These are phyloP conservation scores for Lachnellula occidentalis DNA, from an alignment of 2,329 filamentous ascomycete genomes.

Conservation along the genomic window DNA sequence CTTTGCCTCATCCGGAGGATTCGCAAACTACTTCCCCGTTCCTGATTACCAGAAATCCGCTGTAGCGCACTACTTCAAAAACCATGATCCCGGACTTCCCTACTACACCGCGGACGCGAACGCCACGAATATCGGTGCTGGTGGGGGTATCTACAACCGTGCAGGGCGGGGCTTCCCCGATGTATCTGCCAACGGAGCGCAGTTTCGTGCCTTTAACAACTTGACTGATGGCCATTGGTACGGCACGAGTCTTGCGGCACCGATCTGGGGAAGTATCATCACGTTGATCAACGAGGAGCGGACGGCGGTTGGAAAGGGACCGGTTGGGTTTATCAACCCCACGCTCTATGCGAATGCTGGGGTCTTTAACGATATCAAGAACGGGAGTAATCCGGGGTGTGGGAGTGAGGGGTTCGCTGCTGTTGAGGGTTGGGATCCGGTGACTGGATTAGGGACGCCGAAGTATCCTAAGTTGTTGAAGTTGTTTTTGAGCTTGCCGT, in stretches of 20 bases:
- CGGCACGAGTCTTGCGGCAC: slow-evolving; percentile 44
- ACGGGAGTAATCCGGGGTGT: slow-evolving; percentile 31
- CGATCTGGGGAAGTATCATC: slow-evolving; percentile 36
- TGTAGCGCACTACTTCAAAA: slow-evolving; percentile 21
- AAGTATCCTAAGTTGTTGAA: slow-evolving; percentile 19
- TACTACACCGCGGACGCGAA: slow-evolving; percentile 15
- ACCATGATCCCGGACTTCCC: slow-evolving; percentile 21
- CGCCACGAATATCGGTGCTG: slow-evolving; percentile 27
- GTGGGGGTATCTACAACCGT: slow-evolving; percentile 42
- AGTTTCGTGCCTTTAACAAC: slow-evolving; percentile 34
- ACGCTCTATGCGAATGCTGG: slow-evolving; percentile 23
- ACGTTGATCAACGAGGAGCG: slow-evolving; percentile 39
- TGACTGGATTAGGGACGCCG: slow-evolving; percentile 31
- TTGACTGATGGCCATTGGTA: slow-evolving; percentile 38
- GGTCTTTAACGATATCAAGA: slow-evolving; percentile 31
- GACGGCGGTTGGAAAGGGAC: slow-evolving; percentile 30
- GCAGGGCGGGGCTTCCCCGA: slow-evolving; percentile 45
- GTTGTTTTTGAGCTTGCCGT: slow-evolving; percentile 21
- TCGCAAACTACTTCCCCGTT: slow-evolving; percentile 48
- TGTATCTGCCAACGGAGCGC: slow-evolving; percentile 39
- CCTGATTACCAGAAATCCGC: slow-evolving; percentile 42
- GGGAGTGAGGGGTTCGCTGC: slow-evolving; percentile 30
- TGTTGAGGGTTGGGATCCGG: slow-evolving; percentile 31
- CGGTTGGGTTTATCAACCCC: slow-evolving; percentile 37
- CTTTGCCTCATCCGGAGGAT: slow-evolving; percentile 73